These are phyloP conservation scores for Penicillium atrosanguineum DNA, from an alignment of 495 filamentous ascomycete genomes.

Conservation along the genomic window DNA sequence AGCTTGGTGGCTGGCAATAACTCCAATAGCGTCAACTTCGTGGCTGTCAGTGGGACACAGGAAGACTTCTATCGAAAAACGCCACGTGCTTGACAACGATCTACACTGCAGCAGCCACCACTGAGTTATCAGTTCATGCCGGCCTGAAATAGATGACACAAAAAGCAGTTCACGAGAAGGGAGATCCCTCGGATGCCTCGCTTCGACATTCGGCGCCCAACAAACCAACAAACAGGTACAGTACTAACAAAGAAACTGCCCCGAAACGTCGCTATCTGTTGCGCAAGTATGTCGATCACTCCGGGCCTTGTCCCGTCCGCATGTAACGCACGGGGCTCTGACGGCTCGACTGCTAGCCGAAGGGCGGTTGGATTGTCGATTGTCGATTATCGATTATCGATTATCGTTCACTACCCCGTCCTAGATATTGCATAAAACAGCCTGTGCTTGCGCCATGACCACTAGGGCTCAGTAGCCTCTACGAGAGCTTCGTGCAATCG, in stretches of 20 bases:
- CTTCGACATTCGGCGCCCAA: neutral
- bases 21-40: conserved; percentile 5
- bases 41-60: neutral
- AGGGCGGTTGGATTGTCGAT: too few species aligned
- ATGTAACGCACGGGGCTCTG: neutral
- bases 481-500: neutral
- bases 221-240: neutral
- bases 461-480: neutral
- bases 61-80: neutral
- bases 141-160: neutral
- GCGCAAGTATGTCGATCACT: neutral
- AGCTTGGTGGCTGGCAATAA: conserved; percentile 4
- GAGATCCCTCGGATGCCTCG: neutral
- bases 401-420: neutral
- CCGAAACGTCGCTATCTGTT: conserved; percentile 1
- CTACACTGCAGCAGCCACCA: too few species aligned
- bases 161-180: neutral
- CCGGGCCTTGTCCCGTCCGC: neutral
- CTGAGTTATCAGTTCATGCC: too few species aligned
- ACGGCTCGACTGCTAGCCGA: neutral
- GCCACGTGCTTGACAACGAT: neutral
- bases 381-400: too few species aligned
- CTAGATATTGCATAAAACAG: neutral
- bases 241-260: neutral
- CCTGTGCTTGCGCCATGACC: neutral